Evolutionary conservation across 2,329 filamentous ascomycete species (phyloP), one percentile per base, ranked within the genome.

Genomic region (Rugonectria rugulosa): DNA sequence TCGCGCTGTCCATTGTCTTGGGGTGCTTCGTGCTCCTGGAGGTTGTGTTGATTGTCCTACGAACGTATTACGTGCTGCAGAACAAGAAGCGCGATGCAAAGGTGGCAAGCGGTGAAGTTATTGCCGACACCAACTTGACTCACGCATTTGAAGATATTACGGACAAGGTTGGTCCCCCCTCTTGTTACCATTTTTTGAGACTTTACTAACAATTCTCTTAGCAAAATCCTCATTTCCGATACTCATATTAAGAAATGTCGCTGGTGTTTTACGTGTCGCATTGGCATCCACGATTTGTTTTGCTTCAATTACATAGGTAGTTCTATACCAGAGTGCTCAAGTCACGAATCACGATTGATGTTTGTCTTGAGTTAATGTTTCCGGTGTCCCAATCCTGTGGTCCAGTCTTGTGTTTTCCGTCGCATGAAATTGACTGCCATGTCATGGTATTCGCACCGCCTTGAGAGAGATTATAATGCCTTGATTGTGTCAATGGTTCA

Each of bases 61-160:
- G 48, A 19, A 32, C 36, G 2, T 41, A 53, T 20, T 40, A 53
- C 42, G 15, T 40, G 6, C 5, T 32, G 20, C 42, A 53, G 26
- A 45, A 53, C 24, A 46, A 46, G 42, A 40, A 23, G 42, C 41
- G 41, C 12, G 50, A 53, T n/a, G 40, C 38, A 20, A 26, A 19
- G 36, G 36, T 46, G 11, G 50, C 50, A 6, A 43, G 31, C 11
- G 50, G 42, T 15, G 43, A 38, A 26, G 50, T 36, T 40, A 40
- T 53, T 6, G 34, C 36, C 2, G 50, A 53, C 21, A 42, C 31
- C 3, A 23, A 46, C 34, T 40, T 46, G 24, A 29, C 27, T 6
- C 50, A 53, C 24, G 50, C 34, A 12, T 53, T 53, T 15, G 50
- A 53, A 24, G 50, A 53, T 41, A 32, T 53, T 17, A 53, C 50